Evolutionary conservation across 495 filamentous ascomycete species (phyloP).

Genomic region (Penicillium goetzii): DNA sequence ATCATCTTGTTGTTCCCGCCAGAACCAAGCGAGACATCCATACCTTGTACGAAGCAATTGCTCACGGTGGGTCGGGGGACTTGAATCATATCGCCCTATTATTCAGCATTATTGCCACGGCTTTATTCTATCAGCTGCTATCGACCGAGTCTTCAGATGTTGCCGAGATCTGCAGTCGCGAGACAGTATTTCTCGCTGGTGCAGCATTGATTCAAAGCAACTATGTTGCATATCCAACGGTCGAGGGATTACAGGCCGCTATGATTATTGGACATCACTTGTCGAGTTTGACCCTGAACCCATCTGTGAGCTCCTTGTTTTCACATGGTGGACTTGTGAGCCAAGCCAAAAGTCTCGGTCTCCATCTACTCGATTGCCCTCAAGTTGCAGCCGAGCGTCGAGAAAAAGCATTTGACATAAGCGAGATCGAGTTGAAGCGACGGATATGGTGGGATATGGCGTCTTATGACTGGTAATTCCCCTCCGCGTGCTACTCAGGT

Average conservation of each 20-base stretch:
- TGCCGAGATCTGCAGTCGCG: constrained; percentile 35
- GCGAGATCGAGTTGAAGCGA: constrained; percentile 43
- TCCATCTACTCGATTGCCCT: constrained; percentile 48
- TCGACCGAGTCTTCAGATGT: constrained; percentile 28
- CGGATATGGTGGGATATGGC: constrained; percentile 53
- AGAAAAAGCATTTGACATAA: constrained; percentile 20
- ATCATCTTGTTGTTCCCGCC: constrained; percentile 40
- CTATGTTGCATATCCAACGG: constrained; percentile 38
- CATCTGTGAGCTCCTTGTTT: constrained; percentile 41
- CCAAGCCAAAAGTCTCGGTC: constrained; percentile 46
- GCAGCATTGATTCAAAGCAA: constrained; percentile 43
- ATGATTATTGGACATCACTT: constrained; percentile 44
- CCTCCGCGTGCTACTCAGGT: not conserved
- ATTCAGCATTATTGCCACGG: constrained; percentile 43
- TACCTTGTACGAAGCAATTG: constrained; percentile 34
- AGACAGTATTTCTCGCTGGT: constrained; percentile 37
- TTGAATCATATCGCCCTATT: constrained; percentile 40
- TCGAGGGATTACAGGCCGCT: constrained; percentile 52
- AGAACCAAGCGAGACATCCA: constrained; percentile 37
- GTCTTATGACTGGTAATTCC: constrained; percentile 49
- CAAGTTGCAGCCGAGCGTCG: constrained; percentile 20
- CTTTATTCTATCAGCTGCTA: constrained; percentile 40
- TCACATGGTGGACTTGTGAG: constrained; percentile 36
- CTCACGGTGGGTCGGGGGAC: constrained; percentile 20
- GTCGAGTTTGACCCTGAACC: constrained; percentile 30